Percentiles rank a stretch among this genome's conserved stretches.
Conservation (phyloP, 129 eudicot species). For the Solidago caesia region DNA sequence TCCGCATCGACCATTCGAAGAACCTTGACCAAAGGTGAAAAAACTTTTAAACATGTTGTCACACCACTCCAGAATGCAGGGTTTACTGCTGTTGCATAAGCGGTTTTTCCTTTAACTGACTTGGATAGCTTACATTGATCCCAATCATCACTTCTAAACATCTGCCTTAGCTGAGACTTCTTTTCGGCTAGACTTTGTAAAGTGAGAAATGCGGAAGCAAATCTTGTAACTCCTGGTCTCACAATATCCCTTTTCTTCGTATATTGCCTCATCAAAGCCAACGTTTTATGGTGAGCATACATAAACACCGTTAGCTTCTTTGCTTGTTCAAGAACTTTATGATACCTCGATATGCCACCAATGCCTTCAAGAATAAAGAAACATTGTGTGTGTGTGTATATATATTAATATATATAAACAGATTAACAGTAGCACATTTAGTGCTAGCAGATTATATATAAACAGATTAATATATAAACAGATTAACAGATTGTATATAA, state of each 20-base stretch:
- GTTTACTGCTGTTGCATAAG: neutral
- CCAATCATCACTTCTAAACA: conserved; percentile 2
- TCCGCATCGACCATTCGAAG: conserved; percentile 11
- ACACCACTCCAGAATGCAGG: neutral
- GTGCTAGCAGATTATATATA: too few relatives aligned
- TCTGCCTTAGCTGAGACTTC: neutral
- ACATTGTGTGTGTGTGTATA: too few relatives aligned
- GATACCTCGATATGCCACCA: neutral
- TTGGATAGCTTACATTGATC: neutral
- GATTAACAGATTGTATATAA: too few relatives aligned
- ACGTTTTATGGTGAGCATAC: neutral
- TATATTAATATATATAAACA: too few relatives aligned
- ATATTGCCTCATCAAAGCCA: neutral
- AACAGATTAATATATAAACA: too few relatives aligned
- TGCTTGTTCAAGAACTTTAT: neutral
- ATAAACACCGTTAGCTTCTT: neutral
- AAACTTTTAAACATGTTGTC: neutral
- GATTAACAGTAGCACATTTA: too few relatives aligned
- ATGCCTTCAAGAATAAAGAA: neutral
- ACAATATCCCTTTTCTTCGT: neutral
- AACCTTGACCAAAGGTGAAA: neutral
- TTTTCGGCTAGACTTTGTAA: conserved; percentile 4
- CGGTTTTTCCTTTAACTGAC: neutral
- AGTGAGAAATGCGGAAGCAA: neutral
- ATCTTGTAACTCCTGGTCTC: neutral